Base-by-base conservation (phyloP, 2,329 filamentous ascomycete genomes). In the Neodidymelliopsis sp. region DNA sequence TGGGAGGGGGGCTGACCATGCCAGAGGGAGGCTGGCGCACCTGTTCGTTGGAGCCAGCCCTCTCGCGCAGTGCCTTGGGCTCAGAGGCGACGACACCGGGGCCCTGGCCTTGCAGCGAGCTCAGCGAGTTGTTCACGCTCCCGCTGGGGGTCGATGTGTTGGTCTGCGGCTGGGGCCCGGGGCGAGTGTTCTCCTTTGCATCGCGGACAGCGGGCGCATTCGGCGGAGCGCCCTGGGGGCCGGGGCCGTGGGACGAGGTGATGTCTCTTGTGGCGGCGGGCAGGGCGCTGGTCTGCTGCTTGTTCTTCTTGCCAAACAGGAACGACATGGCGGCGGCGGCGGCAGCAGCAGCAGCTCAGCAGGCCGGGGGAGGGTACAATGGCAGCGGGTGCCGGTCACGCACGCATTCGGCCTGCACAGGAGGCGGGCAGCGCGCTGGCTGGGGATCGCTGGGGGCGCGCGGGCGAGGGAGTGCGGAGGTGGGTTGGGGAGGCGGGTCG, bases 121-220 rank as follows among this genome's bases (percentile, higher is more conserved):
- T 89, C 56, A 93, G 70, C 2, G 80, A 81, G 60, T 79, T 80
- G 65, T 82, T 84, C 11, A 80, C 79, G 68, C 90, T 93, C 53
- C 86, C 86, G n/a, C 86, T 89, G 4, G 90, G 88, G 5, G 88
- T 89, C 38, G 87, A 84, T 49, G 87, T 85, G 61, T 84, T 76
- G 3, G 72, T 61, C 35, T 57, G 59, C 25, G 54, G 53, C 35
- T 57, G 62, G 18, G 62, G 51, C 4, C 48, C 61, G n/a, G 48
- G 58, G 31, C 60, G 63, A 18, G 46, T 41, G 54, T 65, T 66
- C 19, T 70, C 65, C 22, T 50, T 45, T 77, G 80, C 41, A 75
- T 77, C 65, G 79, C 60, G 60, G 12, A 70, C 41, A 51, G 49
- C 60, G 30, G 51, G 39, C 4, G 49, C 48, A 8, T 56, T 40